A percentile compares a stretch with the other conserved stretches of the same genome.
These are phyloP conservation scores for Eucalyptus microcorys DNA, from an alignment of 345 rosid genomes.

Conservation along the genomic window DNA sequence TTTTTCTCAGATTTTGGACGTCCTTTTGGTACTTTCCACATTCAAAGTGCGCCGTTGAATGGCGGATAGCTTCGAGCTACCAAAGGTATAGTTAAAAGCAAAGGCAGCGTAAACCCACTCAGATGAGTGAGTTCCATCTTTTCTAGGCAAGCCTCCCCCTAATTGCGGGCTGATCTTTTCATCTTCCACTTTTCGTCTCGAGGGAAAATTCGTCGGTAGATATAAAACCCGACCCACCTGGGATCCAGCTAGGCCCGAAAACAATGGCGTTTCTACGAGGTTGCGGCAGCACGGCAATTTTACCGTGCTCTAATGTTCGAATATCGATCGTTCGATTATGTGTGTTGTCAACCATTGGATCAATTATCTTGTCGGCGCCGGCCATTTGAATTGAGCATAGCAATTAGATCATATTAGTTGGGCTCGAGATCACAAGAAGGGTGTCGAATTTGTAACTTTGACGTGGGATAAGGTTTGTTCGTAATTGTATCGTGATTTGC, in stretches of 20 bases:
- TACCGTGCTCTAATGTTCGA: neutral
- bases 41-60: neutral
- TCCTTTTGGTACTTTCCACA: neutral
- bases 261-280: neutral
- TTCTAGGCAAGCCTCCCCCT: neutral
- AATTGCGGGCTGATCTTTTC: neutral
- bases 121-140: neutral
- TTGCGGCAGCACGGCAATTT: neutral
- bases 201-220: neutral
- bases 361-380: rapidly evolving
- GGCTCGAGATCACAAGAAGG: neutral
- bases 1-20: neutral
- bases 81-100: neutral
- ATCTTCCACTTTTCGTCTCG: neutral
- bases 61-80: neutral
- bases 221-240: neutral
- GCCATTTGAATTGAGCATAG: neutral
- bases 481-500: neutral
- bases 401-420: neutral
- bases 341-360: neutral
- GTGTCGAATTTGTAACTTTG: neutral
- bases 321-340: rapidly evolving
- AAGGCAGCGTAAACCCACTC: neutral
- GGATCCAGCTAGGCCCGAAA: neutral
- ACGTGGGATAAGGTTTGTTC: neutral